Evolutionary conservation across 163 green algal species (phyloP).

Genomic region (Scenedesmus sp.): DNA sequence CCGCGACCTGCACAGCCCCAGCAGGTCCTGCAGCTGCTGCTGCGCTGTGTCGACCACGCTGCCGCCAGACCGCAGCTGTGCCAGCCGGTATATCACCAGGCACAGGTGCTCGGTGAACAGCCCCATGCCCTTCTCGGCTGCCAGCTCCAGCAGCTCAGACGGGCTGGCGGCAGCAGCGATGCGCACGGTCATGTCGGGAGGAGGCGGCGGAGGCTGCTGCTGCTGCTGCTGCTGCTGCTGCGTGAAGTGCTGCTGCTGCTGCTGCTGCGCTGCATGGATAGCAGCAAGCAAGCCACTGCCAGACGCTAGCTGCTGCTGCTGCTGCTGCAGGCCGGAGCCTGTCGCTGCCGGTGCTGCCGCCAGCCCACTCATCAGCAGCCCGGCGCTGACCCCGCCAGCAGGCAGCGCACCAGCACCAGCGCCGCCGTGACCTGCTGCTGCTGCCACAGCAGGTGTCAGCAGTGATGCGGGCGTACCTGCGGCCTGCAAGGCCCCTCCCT

Average conservation of each 20-base stretch:
- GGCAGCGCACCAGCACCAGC: background rate
- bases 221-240: conserved; percentile 7
- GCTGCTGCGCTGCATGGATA: background rate
- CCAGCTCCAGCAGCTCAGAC: background rate
- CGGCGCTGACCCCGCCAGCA: background rate
- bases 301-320: conserved; percentile 13
- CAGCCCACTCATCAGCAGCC: background rate
- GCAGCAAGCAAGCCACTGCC: conserved; percentile 13
- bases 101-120: conserved; percentile 38
- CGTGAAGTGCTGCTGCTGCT: background rate
- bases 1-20: conserved; percentile 22
- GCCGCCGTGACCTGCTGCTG: background rate
- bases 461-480: background rate
- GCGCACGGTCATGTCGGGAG: background rate
- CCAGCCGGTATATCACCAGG: background rate
- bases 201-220: conserved; percentile 4
- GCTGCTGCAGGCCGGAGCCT: background rate
- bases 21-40: conserved; percentile 41
- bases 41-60: background rate
- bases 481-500: background rate
- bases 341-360: background rate
- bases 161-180: conserved; percentile 34
- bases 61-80: background rate
- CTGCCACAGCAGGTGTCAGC: background rate
- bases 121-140: conserved; percentile 34